Evolutionary conservation across 805 yeast genomes (phyloP).

Genomic region (Nakazawaea populi): DNA sequence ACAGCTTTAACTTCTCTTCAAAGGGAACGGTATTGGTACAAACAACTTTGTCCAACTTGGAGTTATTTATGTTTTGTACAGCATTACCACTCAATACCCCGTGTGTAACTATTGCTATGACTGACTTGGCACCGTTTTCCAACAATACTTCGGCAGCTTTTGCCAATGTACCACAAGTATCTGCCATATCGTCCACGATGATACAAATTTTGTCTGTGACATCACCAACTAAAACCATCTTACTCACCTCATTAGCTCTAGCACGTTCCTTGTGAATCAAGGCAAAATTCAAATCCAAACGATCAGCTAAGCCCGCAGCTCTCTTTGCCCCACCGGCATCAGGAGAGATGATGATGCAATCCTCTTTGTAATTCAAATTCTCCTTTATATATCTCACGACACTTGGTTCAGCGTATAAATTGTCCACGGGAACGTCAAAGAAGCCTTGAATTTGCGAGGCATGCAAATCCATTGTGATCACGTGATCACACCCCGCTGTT

Average conservation of each 20-base stretch:
- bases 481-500: constrained; percentile 83
- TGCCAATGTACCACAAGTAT: constrained; percentile 81
- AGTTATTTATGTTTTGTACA: constrained; percentile 60
- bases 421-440: constrained; percentile 78
- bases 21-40: constrained; percentile 81
- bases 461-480: constrained; percentile 81
- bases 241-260: constrained; percentile 74
- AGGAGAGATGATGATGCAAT: constrained; percentile 70
- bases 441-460: constrained; percentile 90
- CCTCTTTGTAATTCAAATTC: constrained; percentile 47
- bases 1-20: constrained; percentile 49
- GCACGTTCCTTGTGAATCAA: constrained; percentile 82
- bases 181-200: constrained; percentile 86
- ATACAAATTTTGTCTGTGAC: constrained; percentile 71
- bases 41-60: constrained; percentile 62
- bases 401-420: constrained; percentile 78
- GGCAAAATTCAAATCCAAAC: constrained; percentile 74
- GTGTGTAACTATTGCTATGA: constrained; percentile 79
- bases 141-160: constrained; percentile 75
- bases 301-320: constrained; percentile 81
- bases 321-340: constrained; percentile 91
- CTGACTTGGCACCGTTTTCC: constrained; percentile 63
- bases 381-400: constrained; percentile 72
- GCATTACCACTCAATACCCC: constrained; percentile 77
- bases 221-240: constrained; percentile 85